Base-by-base conservation (phyloP, 2,329 filamentous ascomycete genomes). In the Aspergillus sp. region DNA sequence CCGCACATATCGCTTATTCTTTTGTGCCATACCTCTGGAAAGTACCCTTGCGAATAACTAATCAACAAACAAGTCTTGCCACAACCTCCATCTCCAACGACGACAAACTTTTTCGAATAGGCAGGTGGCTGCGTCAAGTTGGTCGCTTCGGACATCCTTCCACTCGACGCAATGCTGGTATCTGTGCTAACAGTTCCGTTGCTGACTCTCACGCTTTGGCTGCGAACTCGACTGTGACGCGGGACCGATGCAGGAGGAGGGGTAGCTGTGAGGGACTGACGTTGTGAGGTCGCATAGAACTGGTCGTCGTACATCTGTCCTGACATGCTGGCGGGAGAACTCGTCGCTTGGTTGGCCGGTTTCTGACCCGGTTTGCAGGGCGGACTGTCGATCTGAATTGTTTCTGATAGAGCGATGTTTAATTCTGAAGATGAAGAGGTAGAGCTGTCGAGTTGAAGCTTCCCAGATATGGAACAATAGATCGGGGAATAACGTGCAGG, bases 41-140 rank as follows among this genome's bases (percentile, higher is more conserved):
- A 98, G 71, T 95, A 95, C 51, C 93, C 93, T 74, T 97, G 90
- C 64, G 90, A 95, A 76, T 97, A 98, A 74, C 90, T 96, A 72
- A 98, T 98, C 71, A 98, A 77, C 59, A 98, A 77, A 76, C 93
- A 98, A 7, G 93, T 98, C 83, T 98, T 98, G 62, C 93, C 93
- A 71, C 93, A 98, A 53, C 93, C 93, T 61, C 93, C 93, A 70
- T 98, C 93, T 53, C 93, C 93, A 41, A 98, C 93, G 45, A 98
- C 93, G 41, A 98, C 93, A 66, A 98, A 93, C 80, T 98, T 98
- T 79, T 98, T 98, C 58, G 91, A 97, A 74, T 93, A 96, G 49
- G 88, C 82, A 3, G 91, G 90, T 20, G 87, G 88, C 66, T 95
- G 89, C 44, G 91, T 96, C 71, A 91, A 81, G 68, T 88, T 84